Base-by-base conservation (phyloP, 257 asterid species). In the Solanum pinnatisectum region DNA sequence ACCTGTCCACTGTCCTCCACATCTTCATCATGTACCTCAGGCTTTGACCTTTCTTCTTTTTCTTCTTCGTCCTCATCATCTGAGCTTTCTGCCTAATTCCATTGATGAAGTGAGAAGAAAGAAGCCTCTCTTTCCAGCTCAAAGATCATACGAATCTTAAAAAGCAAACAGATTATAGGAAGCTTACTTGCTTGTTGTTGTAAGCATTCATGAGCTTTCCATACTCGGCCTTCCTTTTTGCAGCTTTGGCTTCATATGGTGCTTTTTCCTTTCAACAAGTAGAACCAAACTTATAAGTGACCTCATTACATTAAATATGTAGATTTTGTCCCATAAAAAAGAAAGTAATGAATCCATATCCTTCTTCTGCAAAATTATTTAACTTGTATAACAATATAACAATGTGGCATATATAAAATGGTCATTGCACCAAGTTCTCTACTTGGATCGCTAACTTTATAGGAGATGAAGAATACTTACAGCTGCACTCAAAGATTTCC, bases 201-300 rank as follows among this genome's bases (percentile, higher is more conserved):
- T 97, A 97, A 86, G 98, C 94, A 85, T 90, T 90, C 96, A 97
- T 91, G 73, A 94, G 93, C 91, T 92, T 96, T 86, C 91, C 99
- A 60, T 97, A 97, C 81, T 97, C 99, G 1, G 87, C 74, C 91
- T 96, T 96, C 93, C 88, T 94, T 90, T 95, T 93, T 39, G 98
- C 96, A 92, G 99, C 99, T 93, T 93, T 96, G 86, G 99, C 97
- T 94, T 96, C 99, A 87, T 88, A 96, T 23, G 98, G 99, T 87
- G 99, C 98, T 88, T 97, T 97, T 89, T 97, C 99, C 99, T 97
- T 90, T 90, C 89, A 86, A 83, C 30, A 83, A 77, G 49, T 18
- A 49, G 15, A 79, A 49, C 32, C 10, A 32, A 36, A 56, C n/a
- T 22, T 72, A 37, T 72, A 59, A 84, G 84, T 30, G 10, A 60